Conservation (phyloP, 73 alveolate genomes). For the Symbiodinium natans region DNA sequence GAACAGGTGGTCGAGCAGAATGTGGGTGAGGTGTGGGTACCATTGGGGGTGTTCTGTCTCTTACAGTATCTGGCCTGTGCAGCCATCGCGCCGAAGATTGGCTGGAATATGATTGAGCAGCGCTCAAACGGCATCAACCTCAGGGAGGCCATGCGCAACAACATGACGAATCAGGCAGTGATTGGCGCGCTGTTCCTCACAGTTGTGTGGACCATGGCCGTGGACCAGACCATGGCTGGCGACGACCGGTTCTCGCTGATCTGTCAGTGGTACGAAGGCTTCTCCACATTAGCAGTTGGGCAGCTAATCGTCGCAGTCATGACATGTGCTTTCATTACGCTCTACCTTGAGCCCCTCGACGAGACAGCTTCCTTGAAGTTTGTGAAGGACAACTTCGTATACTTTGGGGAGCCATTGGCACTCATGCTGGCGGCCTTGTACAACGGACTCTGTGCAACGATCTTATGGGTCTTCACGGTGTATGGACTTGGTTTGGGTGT, state of each 20-base stretch:
- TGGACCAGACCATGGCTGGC: slow-evolving; percentile 35
- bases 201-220: slow-evolving; percentile 42
- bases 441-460: background rate
- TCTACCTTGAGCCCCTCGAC: slow-evolving; percentile 25
- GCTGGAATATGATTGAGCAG: slow-evolving; percentile 34
- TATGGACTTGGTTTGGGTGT: slow-evolving; percentile 30
- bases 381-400: slow-evolving; percentile 31
- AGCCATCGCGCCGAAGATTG: slow-evolving; percentile 2
- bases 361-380: slow-evolving; percentile 27
- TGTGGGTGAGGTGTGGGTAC: slow-evolving; percentile 15
- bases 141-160: slow-evolving; percentile 34
- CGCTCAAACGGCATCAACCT: slow-evolving; percentile 16
- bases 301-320: slow-evolving; percentile 24
- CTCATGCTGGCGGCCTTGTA: slow-evolving; percentile 24
- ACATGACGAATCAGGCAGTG: slow-evolving; percentile 25
- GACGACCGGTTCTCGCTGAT: slow-evolving; percentile 25
- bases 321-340: background rate
- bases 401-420: slow-evolving; percentile 27
- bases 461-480: slow-evolving; percentile 8
- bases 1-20: slow-evolving; percentile 14
- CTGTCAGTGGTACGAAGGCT: slow-evolving; percentile 26
- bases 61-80: background rate
- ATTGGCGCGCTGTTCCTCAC: slow-evolving; percentile 16
- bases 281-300: background rate
- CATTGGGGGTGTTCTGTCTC: background rate